Conservation (phyloP, 1,284 basidiomycete species). For the Trametes polyzona region DNA sequence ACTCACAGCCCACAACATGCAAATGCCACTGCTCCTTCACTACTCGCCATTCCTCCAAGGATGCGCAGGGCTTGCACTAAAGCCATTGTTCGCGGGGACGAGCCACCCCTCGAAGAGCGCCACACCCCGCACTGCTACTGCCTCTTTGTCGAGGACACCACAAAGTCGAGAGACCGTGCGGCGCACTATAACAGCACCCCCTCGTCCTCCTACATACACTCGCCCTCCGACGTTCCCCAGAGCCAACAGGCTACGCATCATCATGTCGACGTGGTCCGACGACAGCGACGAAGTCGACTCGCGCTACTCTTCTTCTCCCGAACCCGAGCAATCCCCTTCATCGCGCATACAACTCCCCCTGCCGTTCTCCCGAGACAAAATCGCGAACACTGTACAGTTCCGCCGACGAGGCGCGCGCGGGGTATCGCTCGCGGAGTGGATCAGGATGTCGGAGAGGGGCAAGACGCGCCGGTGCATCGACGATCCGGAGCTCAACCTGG, state of each 20-base stretch:
- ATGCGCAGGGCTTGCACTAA: neutral
- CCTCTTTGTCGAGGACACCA: neutral
- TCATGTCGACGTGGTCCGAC: neutral
- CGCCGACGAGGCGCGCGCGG: neutral
- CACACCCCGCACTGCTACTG: neutral
- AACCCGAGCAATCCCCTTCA: neutral
- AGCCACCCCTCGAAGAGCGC: neutral
- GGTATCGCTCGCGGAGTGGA: slow-evolving; percentile 18
- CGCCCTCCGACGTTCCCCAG: neutral
- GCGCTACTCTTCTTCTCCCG: neutral
- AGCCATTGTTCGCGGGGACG: neutral
- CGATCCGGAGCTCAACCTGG: slow-evolving; percentile 5
- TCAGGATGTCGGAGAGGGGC: slow-evolving; percentile 12
- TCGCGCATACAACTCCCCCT: slow-evolving; percentile 6
- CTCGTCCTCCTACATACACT: neutral
- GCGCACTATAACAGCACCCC: neutral
- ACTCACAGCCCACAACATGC: neutral
- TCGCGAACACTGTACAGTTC: slow-evolving; percentile 7
- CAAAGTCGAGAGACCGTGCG: neutral
- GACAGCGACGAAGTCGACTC: neutral
- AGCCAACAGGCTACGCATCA: neutral
- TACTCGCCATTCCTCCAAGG: neutral
- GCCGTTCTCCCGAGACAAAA: neutral
- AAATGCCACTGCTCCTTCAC: neutral
- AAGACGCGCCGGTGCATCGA: slow-evolving; percentile 8